Evolutionary conservation across 169 alveolate genomes (phyloP), one percentile per base, ranked within the genome.

Genomic region (Plasmodium berghei): DNA sequence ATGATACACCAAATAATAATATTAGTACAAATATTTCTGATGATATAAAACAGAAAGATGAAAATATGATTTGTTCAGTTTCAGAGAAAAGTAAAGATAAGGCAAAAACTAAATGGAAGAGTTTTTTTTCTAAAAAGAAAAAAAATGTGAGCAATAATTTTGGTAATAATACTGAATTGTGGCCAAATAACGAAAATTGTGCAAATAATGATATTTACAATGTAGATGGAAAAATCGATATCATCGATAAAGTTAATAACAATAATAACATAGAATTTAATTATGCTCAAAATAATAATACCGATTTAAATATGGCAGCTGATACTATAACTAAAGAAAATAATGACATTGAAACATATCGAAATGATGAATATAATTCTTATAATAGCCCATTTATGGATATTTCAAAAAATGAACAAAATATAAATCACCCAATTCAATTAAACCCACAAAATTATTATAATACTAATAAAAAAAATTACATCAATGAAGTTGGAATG

Each of bases 101-200:
- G 22, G 45, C 16, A 46, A 83, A 83, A 67, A 40, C 62, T 48
- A 83, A 83, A 66, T 66, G 72, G 72, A 83, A 16, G 45, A 83
- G 48, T 54, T 54, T 54, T 40, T 49, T 67, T 48, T 55, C 80
- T 9, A 67, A 49, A 59, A 83, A 83, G 61, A 83, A 83, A 63
- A 83, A 83, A 83, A 83, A 83, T 62, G 20, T 83, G 22, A 67
- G 72, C 67, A 83, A 83, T 62, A 83, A 83, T 83, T 83, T 83
- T 46, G 83, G 40, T 59, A 55, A 67, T 83, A 71, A 67, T 62
- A 46, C 85, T 54, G 90, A 83, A 66, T 83, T 83, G 59, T 83
- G 90, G 90, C 22, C 80, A 9, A 83, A 83, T 20, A 67, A 26
- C 69, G 90, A 66, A 66, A 83, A 54, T 66, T 1, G 10, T 45